A percentile compares a stretch with the other conserved stretches of the same genome.
Conservation (phyloP, 2,329 filamentous ascomycete genomes). For the Colletotrichum spinosum region DNA sequence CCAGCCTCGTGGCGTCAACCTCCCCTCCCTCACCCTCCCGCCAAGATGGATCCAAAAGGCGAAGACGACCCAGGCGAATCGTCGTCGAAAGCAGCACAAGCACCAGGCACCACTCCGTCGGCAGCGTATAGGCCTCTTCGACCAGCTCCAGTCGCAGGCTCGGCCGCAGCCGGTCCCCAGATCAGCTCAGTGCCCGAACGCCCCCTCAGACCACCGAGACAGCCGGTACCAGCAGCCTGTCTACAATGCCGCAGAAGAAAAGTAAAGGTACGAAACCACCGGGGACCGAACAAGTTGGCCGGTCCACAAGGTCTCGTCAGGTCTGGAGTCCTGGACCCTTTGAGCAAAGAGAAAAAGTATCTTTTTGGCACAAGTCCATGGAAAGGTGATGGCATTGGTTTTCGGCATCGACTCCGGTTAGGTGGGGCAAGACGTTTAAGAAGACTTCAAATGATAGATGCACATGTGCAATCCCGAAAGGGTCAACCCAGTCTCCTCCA, state of each 20-base stretch:
- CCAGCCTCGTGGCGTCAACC: neutral
- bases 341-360: neutral
- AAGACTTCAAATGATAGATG: slow-evolving; percentile 19
- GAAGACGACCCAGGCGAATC: neutral
- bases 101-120: neutral
- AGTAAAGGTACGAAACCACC: slow-evolving; percentile 22
- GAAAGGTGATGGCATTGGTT: neutral
- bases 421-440: slow-evolving; percentile 14
- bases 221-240: slow-evolving; percentile 24
- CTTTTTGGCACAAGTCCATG: neutral
- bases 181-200: slow-evolving; percentile 1
- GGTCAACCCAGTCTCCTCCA: neutral
- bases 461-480: neutral
- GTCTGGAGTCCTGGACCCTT: no score
- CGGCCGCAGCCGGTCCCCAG: neutral
- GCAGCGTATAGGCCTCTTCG: slow-evolving; percentile 4
- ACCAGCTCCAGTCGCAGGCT: neutral
- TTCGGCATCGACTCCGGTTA: slow-evolving; percentile 16
- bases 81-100: neutral
- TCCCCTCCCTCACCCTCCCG: neutral
- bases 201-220: slow-evolving; percentile 8
- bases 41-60: neutral
- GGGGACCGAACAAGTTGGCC: no score
- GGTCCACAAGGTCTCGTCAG: no score
- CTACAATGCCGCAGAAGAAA: slow-evolving; percentile 29